Conservation (phyloP, 805 yeast genomes). For the Wickerhamiella australiensis region DNA sequence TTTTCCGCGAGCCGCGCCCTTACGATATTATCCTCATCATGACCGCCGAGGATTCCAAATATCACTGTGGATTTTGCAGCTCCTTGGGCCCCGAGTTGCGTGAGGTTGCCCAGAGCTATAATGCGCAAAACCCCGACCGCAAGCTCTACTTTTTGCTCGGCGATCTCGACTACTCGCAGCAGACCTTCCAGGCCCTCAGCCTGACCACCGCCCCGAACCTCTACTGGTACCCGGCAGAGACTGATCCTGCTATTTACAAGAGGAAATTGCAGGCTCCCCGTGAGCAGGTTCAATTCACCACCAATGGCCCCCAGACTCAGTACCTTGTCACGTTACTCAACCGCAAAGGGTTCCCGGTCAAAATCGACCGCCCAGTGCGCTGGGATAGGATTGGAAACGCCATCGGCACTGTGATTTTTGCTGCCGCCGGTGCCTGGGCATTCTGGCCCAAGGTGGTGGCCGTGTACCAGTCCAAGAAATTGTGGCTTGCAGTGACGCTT, state of each 20-base stretch:
- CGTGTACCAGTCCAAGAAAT: slow-evolving; percentile 38
- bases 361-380: slow-evolving; percentile 27
- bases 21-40: slow-evolving; percentile 52
- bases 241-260: slow-evolving; percentile 26
- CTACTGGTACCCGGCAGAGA: slow-evolving; percentile 45
- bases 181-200: slow-evolving; percentile 40
- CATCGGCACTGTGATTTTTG: slow-evolving; percentile 15
- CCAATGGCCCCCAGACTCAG: slow-evolving; percentile 20
- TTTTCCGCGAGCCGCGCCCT: slow-evolving; percentile 46
- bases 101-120: slow-evolving; percentile 52
- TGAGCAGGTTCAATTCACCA: slow-evolving; percentile 22
- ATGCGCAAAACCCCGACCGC: slow-evolving; percentile 39
- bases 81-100: slow-evolving; percentile 56
- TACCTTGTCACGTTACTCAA: slow-evolving; percentile 19
- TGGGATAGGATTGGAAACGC: slow-evolving; percentile 19
- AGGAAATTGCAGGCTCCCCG: slow-evolving; percentile 22
- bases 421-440: slow-evolving; percentile 10
- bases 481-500: slow-evolving; percentile 67
- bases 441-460: slow-evolving; percentile 28
- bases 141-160: slow-evolving; percentile 57
- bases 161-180: slow-evolving; percentile 51
- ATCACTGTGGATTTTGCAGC: slow-evolving; percentile 67
- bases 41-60: slow-evolving; percentile 60
- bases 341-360: slow-evolving; percentile 22
- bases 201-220: slow-evolving; percentile 72